Evolutionary conservation across 352 stramenopile genomes (phyloP).

Genomic region (Phytophthora fragariaefolia): DNA sequence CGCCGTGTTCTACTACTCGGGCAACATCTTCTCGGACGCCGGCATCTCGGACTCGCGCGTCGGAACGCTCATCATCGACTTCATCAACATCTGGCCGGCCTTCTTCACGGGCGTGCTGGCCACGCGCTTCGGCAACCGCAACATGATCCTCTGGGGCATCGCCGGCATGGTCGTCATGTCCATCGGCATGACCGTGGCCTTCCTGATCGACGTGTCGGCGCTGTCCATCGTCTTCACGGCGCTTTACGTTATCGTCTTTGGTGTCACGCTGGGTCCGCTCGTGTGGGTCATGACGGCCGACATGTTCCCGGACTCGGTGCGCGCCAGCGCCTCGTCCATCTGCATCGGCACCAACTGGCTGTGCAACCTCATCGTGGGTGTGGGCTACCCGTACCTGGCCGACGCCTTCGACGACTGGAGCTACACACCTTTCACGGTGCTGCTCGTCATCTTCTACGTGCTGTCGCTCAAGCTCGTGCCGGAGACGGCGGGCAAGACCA

Average conservation of each 20-base stretch:
- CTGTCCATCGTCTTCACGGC: conserved; percentile 58
- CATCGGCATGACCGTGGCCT: conserved; percentile 55
- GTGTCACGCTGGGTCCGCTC: conserved; percentile 53
- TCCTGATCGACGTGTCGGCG: conserved; percentile 40
- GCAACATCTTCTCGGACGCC: conserved; percentile 24
- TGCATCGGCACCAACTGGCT: conserved; percentile 53
- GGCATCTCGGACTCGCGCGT: conserved; percentile 29
- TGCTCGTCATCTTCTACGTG: conserved; percentile 51
- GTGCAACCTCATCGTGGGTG: conserved; percentile 51
- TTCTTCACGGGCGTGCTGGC: conserved; percentile 44
- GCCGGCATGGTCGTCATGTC: conserved; percentile 55
- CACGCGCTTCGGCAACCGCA: conserved; percentile 56
- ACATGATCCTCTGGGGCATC: conserved; percentile 59
- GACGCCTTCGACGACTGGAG: conserved; percentile 42
- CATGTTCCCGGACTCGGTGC: conserved; percentile 38
- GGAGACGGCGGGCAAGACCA: conserved; percentile 60
- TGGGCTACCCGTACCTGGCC: conserved; percentile 51
- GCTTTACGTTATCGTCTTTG: conserved; percentile 52
- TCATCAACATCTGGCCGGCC: conserved; percentile 33
- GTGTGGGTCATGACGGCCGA: conserved; percentile 26
- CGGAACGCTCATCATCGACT: conserved; percentile 33
- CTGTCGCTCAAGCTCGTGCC: conserved; percentile 55
- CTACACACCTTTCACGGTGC: conserved; percentile 45
- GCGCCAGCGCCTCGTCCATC: conserved; percentile 42
- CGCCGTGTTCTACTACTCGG: conserved; percentile 47